Base-by-base conservation (phyloP, 2,329 filamentous ascomycete genomes). In the Plectosphaerella plurivora region DNA sequence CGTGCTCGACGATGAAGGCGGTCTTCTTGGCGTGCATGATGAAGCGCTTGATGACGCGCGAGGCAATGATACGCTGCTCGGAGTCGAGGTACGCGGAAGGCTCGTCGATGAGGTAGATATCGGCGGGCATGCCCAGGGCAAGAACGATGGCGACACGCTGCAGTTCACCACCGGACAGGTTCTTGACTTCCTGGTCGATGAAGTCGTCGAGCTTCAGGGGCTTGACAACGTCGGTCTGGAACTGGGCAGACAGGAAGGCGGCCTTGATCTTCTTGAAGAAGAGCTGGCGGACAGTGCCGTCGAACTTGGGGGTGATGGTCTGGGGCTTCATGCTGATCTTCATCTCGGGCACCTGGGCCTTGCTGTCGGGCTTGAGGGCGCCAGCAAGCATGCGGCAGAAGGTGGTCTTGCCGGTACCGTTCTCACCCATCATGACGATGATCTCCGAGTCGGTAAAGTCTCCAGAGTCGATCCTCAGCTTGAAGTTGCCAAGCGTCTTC, bases 21-120 rank as follows among this genome's bases (percentile, higher is more conserved):
- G 94, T 99, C 84, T 97, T 97, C 86, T 97, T 97, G 64, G 91
- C 87, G 79, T 99, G 93, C 94, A 99, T 99, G 74, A 99, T 99
- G 82, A 96, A 99, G 61, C 94, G 88, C 82, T 99, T 99, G 78
- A 99, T 99, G 68, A 99, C 95, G 68, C 92, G 88, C 45, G 93
- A 88, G 56, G 92, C 93, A 63, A 99, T 87, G 67, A 99, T 96
- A 88, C 94, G 93, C 76, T 99, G 94, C 76, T 99, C 94, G 48
- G 94, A 97, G 72, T 99, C 94, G 54, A 99, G 88, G 73, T 99
- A 99, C 57, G 92, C 92, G 61, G 89, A 94, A 46, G 94, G 94
- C 76, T 99, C 94, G 68, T 99, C 94, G 66, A 99, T 99, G 59
- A 99, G 81, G 73, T 99, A 99, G 67, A 99, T 97, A 66, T 99